These are phyloP conservation scores for Nectriaceae sp. DNA, from an alignment of 2,329 filamentous ascomycete genomes.

Conservation along the genomic window DNA sequence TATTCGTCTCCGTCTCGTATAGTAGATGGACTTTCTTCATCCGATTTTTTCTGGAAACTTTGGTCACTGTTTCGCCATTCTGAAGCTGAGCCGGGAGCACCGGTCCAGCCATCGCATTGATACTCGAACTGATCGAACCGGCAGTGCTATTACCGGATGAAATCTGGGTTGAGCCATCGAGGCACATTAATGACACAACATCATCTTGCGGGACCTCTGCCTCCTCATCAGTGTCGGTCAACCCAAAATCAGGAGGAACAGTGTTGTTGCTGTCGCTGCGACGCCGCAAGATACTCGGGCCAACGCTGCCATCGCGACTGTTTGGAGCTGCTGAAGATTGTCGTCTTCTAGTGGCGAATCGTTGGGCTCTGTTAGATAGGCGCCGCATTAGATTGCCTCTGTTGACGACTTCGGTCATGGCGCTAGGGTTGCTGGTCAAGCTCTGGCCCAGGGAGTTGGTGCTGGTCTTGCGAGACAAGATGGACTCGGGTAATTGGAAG, in stretches of 20 bases:
- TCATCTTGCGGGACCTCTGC: constrained; percentile 42
- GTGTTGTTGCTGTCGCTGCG: constrained; percentile 88
- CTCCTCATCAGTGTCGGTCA: constrained; percentile 53
- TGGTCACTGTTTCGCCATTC: constrained; percentile 75
- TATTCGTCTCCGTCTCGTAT: constrained; percentile 80
- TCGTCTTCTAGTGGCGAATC: constrained; percentile 67
- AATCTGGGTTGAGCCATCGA: constrained; percentile 47
- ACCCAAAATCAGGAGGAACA: constrained; percentile 50
- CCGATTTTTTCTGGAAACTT: constrained; percentile 82
- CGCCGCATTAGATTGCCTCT: constrained; percentile 71
- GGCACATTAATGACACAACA: constrained; percentile 37
- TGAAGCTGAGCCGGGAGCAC: constrained; percentile 77
- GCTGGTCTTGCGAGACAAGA: constrained; percentile 61
- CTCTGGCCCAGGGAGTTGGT: constrained; percentile 65
- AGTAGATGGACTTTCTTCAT: constrained; percentile 69
- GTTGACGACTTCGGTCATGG: constrained; percentile 52
- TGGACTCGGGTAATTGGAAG: constrained; percentile 74
- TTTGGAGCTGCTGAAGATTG: constrained; percentile 76
- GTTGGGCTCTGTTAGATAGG: constrained; percentile 78
- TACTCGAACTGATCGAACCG: constrained; percentile 47
- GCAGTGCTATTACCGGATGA: constrained; percentile 51
- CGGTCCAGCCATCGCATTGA: constrained; percentile 59
- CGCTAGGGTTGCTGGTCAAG: constrained; percentile 56
- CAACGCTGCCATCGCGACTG: constrained; percentile 84
- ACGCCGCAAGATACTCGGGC: constrained; percentile 82